Evolutionary conservation across 192 early-diverging fungal genomes (phyloP).

Genomic region (Glomus cerebriforme): DNA sequence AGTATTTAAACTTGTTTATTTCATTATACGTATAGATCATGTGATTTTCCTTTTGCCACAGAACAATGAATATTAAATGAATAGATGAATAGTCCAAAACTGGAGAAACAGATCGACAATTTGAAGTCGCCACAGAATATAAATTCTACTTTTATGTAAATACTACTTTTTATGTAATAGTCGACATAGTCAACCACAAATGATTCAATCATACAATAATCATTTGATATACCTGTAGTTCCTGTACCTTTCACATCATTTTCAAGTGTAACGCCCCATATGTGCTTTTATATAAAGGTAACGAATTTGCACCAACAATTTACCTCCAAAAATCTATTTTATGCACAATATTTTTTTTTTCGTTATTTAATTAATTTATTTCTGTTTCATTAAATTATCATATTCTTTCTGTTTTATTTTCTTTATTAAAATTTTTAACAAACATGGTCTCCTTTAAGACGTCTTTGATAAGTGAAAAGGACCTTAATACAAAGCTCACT

Average conservation of each 20-base stretch:
- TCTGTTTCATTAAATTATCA: no score
- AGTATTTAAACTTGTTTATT: not conserved
- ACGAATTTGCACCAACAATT: not conserved
- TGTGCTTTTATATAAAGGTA: not conserved
- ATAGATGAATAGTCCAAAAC: not conserved
- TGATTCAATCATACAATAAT: no score
- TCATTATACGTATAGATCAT: not conserved
- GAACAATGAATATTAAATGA: not conserved
- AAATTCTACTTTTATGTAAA: no score
- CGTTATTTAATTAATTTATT: no score
- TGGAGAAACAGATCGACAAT: not conserved
- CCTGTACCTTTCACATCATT: no score
- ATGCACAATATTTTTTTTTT: no score
- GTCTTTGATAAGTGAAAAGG: constrained; percentile 44
- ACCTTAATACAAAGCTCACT: constrained; percentile 65
- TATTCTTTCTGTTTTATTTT: not conserved
- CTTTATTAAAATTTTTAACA: not conserved
- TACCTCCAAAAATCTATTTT: not conserved
- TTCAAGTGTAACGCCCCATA: not conserved
- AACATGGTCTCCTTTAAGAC: not conserved
- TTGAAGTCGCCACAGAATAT: not conserved
- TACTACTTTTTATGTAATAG: no score
- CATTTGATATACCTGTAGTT: not conserved
- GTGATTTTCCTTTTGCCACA: not conserved
- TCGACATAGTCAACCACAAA: no score